phyloP scores from a whole-genome alignment of 148 eudicot species.

The Amaranthus palmeri region DNA sequence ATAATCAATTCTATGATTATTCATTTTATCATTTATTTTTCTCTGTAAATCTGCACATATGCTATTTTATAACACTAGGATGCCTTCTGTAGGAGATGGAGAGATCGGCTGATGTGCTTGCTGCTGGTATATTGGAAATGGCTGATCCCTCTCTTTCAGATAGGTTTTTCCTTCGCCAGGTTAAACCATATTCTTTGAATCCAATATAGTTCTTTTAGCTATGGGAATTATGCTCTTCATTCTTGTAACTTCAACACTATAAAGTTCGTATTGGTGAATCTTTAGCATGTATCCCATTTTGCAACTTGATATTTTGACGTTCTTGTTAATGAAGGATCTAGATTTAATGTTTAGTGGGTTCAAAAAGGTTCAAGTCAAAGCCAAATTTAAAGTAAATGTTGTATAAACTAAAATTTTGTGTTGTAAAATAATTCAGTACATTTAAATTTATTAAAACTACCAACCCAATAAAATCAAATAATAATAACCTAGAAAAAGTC shows the following conservation, averaged over 20 bases:
- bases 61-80: slow-evolving; percentile 14
- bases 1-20: not conserved
- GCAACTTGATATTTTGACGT: not conserved
- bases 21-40: not conserved
- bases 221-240: not conserved
- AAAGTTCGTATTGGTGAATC: not conserved
- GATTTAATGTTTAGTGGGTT: too few species aligned
- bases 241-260: not conserved
- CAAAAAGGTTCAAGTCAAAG: too few species aligned
- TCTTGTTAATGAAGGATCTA: not conserved
- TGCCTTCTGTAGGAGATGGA: slow-evolving; percentile 81
- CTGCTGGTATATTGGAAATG: slow-evolving; percentile 94
- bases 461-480: too few species aligned
- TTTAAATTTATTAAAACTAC: too few species aligned
- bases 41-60: not conserved
- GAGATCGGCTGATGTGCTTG: slow-evolving; percentile 95
- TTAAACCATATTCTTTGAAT: slow-evolving; percentile 26
- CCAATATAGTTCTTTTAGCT: not conserved
- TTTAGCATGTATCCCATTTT: not conserved
- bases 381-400: too few species aligned
- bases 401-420: too few species aligned
- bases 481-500: too few species aligned
- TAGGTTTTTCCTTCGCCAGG: slow-evolving; percentile 94
- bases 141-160: slow-evolving; percentile 91
- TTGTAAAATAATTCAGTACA: too few species aligned